Evolutionary conservation across 352 stramenopile genomes (phyloP), one percentile per base, ranked within the genome.

Genomic region (Globisporangium recalcitrans): DNA sequence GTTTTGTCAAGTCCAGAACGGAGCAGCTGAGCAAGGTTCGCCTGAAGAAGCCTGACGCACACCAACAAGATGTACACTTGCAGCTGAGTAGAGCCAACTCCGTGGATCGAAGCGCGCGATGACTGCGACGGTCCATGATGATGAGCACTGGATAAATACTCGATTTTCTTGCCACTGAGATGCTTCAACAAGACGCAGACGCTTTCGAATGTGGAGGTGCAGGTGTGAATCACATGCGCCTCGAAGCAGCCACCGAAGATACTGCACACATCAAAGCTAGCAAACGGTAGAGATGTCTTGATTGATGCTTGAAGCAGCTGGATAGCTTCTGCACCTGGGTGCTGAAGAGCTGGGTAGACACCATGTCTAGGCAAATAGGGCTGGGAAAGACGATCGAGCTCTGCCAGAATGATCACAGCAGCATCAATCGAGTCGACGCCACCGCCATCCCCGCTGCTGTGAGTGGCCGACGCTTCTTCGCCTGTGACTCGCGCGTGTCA

Each of bases 321-420:
- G 42, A 80, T 65, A 1, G 62, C 31, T 52, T 53, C 48, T 1
- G 67, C 44, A 21, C 61, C 58, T 19, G 75, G 65, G 38, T 81
- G 54, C n/a, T 76, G 71, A 4, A 81, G 44, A 7, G 29, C 53
- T 2, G 72, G 63, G 34, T 72, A 77, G 10, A 42, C 64, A 10
- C 64, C 70, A 42, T 58, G 48, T 38, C 85, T 86, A 0, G 76
- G 66, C 1, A 85, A 29, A 58, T 81, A 85, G 2, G 75, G 65
- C 22, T 78, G 68, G 24, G 65, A 82, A 8, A 96, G 65, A 13
- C 85, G 72, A 53, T 96, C 88, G 21, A 97, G 69, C 31, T 96
- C 82, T 1, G 87, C 89, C 11, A 97, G 38, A 16, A 97, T 71
- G 16, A 87, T 71, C 27, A 86, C 65, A 19, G 66, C 80, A 19